Evolutionary conservation across 2,329 filamentous ascomycete genomes (phyloP).

Genomic region (Thielaviopsis populi): DNA sequence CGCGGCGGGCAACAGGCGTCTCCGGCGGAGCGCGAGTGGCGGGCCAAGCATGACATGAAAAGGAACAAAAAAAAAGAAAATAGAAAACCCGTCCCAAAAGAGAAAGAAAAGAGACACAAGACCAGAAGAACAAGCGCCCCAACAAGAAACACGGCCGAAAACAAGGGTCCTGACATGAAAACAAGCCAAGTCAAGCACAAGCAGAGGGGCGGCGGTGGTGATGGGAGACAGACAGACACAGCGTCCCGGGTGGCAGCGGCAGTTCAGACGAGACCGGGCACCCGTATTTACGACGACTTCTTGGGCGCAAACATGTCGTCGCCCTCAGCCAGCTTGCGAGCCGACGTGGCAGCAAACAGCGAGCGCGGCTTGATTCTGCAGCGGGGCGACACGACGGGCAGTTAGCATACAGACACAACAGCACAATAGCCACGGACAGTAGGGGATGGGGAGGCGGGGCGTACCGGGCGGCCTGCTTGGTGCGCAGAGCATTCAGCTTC

Average conservation of each 20-base stretch:
- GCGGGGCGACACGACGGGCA: neutral
- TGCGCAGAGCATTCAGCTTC: slow-evolving; percentile 67
- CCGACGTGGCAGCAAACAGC: slow-evolving; percentile 49
- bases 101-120: too few relatives aligned
- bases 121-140: too few relatives aligned
- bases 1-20: too few relatives aligned
- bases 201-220: too few relatives aligned
- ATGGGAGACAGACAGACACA: too few relatives aligned
- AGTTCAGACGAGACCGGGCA: neutral
- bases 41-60: slow-evolving; percentile 14
- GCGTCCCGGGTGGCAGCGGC: too few relatives aligned
- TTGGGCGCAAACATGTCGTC: slow-evolving; percentile 26
- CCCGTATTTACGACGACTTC: slow-evolving; percentile 18
- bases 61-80: too few relatives aligned
- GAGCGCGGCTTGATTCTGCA: slow-evolving; percentile 50
- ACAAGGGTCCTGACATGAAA: too few relatives aligned
- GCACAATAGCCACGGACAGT: neutral
- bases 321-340: slow-evolving; percentile 42
- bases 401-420: neutral
- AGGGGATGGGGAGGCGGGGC: slow-evolving; percentile 22
- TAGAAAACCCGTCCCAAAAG: too few relatives aligned
- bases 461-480: slow-evolving; percentile 66
- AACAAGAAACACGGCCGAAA: too few relatives aligned
- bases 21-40: too few relatives aligned
- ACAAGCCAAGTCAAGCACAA: too few relatives aligned